These are phyloP conservation scores for Oryza meyeriana DNA, from an alignment of 176 grass and related monocot genomes.

Conservation along the genomic window DNA sequence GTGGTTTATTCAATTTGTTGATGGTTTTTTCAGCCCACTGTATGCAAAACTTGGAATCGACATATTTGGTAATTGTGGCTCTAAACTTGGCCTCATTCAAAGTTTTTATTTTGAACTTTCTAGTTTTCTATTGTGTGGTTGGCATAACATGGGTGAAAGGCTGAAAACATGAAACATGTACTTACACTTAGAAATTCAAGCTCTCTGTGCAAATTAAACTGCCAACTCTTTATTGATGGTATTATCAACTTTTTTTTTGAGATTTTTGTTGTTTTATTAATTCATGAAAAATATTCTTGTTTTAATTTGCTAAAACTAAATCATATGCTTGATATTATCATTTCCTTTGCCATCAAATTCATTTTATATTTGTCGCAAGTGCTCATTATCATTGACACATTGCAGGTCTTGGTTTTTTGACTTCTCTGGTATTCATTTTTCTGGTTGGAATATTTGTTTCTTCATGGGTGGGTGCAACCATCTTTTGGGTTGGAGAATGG, in stretches of 20 bases:
- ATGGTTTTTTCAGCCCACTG: constrained; percentile 98
- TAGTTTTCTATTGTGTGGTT: neutral
- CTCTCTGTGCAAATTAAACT: neutral
- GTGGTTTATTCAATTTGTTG: constrained; percentile 99
- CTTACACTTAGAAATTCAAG: neutral
- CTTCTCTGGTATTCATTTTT: constrained; percentile 96
- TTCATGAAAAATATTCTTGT: neutral
- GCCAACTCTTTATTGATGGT: neutral
- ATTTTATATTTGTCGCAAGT: neutral
- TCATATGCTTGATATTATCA: neutral
- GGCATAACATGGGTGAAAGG: neutral
- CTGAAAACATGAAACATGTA: neutral
- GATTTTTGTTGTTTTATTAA: neutral
- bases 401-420: constrained; percentile 98
- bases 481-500: constrained; percentile 98
- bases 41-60: constrained; percentile 84
- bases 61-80: constrained; percentile 76
- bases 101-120: neutral
- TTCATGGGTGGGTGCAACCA: constrained; percentile 88
- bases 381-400: constrained; percentile 13
- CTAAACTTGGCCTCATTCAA: neutral
- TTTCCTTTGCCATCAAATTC: neutral
- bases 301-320: constrained; percentile 1
- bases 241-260: neutral
- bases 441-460: constrained; percentile 99